A percentile compares a stretch with the other conserved stretches of the same genome.
Conservation (phyloP, 2,329 filamentous ascomycete genomes). For the Diaporthe vaccinii region DNA sequence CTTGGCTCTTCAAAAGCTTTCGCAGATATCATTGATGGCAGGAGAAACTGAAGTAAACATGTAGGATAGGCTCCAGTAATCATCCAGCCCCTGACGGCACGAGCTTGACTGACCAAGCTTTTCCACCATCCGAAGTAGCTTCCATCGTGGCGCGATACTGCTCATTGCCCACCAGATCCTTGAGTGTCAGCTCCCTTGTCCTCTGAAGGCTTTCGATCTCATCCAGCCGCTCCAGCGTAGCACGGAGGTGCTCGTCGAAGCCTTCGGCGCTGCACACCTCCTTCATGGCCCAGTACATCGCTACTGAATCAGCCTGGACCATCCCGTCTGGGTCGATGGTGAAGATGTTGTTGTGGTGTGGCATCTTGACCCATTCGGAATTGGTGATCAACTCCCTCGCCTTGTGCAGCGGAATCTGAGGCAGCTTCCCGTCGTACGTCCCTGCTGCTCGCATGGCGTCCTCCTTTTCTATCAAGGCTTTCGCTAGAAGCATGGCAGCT, state of each 20-base stretch:
- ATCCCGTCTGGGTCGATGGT: conserved; percentile 68
- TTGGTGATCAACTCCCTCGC: conserved; percentile 68
- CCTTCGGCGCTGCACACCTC: conserved; percentile 63
- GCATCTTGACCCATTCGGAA: conserved; percentile 66
- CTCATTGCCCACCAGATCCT: conserved; percentile 51
- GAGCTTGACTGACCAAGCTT: conserved; percentile 14
- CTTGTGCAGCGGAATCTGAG: conserved; percentile 63
- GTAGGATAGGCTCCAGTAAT: neutral
- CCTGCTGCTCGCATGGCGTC: conserved; percentile 47
- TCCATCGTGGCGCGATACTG: conserved; percentile 9
- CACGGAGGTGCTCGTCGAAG: conserved; percentile 66
- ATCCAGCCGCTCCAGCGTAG: conserved; percentile 65
- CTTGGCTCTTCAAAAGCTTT: too few species aligned
- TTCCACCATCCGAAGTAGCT: neutral
- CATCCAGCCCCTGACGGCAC: neutral
- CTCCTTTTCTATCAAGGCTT: conserved; percentile 65
- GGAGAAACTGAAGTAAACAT: neutral
- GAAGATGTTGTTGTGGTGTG: conserved; percentile 71
- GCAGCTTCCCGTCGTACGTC: conserved; percentile 58
- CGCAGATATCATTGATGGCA: neutral
- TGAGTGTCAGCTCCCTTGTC: conserved; percentile 69
- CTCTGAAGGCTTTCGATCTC: conserved; percentile 67
- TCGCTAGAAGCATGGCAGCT: conserved; percentile 71
- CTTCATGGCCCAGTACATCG: conserved; percentile 70
- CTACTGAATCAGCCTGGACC: conserved; percentile 68